Percentiles rank a stretch among this genome's conserved stretches.
These are phyloP conservation scores for Tylopilus sp. DNA, from an alignment of 1,284 basidiomycete species.

Conservation along the genomic window DNA sequence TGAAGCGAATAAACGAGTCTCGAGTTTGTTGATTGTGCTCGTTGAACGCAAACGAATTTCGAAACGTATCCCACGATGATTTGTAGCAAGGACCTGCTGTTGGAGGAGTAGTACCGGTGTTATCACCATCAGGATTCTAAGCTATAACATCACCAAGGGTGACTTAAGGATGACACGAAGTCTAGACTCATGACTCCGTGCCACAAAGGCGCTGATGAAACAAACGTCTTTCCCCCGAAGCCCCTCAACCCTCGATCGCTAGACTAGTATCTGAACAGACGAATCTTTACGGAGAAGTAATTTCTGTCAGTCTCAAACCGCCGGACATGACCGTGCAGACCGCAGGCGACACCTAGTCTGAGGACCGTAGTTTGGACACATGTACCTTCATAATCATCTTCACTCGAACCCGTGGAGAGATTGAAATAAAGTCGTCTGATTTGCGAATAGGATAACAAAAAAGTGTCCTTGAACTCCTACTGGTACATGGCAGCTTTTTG, in stretches of 20 bases:
- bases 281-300: neutral
- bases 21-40: neutral
- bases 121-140: neutral
- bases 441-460: slow-evolving; percentile 10
- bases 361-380: too few species aligned
- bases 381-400: too few species aligned
- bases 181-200: neutral
- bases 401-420: too few species aligned
- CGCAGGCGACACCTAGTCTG: neutral
- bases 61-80: neutral
- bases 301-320: neutral
- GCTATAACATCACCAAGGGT: too few species aligned
- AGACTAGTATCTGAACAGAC: neutral
- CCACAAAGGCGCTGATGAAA: neutral
- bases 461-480: slow-evolving; percentile 16
- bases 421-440: neutral
- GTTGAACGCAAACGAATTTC: neutral
- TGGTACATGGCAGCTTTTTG: slow-evolving; percentile 25
- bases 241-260: neutral
- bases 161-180: neutral
- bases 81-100: neutral
- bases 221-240: neutral
- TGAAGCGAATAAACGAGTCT: neutral
- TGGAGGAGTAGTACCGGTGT: too few species aligned
- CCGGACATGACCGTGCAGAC: neutral